phyloP scores from a whole-genome alignment of 2,329 filamentous ascomycete genomes.

The Verticillium nubilum region DNA sequence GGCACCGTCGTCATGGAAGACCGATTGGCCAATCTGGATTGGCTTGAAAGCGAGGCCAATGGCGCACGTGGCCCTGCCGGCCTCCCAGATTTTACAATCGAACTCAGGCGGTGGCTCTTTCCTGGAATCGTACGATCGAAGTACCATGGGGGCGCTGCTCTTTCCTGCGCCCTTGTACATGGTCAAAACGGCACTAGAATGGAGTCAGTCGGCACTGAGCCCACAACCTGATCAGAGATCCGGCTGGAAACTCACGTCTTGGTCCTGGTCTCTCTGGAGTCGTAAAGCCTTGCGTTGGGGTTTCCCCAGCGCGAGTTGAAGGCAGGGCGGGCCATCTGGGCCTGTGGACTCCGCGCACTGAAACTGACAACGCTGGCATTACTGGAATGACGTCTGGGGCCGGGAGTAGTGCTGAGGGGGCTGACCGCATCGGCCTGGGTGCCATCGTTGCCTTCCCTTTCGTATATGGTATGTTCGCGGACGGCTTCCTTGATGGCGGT shows the following conservation, averaged over 20 bases:
- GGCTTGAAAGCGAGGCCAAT: conserved; percentile 94
- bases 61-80: conserved; percentile 87
- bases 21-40: conserved; percentile 85
- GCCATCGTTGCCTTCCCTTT: conserved; percentile 78
- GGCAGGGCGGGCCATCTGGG: conserved; percentile 48
- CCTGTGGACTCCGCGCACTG: conserved; percentile 59
- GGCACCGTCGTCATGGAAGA: conserved; percentile 88
- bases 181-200: conserved; percentile 76
- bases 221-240: neutral
- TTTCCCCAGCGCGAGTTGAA: conserved; percentile 65
- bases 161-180: conserved; percentile 78
- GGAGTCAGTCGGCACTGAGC: neutral
- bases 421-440: conserved; percentile 31
- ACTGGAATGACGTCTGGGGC: conserved; percentile 61
- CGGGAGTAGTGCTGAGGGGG: conserved; percentile 34
- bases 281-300: conserved; percentile 82
- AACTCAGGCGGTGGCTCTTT: conserved; percentile 87
- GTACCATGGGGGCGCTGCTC: conserved; percentile 61
- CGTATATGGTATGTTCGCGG: conserved; percentile 73
- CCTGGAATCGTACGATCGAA: conserved; percentile 93
- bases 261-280: conserved; percentile 76
- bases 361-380: conserved; percentile 81
- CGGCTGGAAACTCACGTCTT: conserved; percentile 68
- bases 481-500: conserved; percentile 90
- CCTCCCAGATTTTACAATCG: conserved; percentile 95